Evolutionary conservation across 495 filamentous ascomycete species (phyloP).

Genomic region (Endocarpon pusillum): DNA sequence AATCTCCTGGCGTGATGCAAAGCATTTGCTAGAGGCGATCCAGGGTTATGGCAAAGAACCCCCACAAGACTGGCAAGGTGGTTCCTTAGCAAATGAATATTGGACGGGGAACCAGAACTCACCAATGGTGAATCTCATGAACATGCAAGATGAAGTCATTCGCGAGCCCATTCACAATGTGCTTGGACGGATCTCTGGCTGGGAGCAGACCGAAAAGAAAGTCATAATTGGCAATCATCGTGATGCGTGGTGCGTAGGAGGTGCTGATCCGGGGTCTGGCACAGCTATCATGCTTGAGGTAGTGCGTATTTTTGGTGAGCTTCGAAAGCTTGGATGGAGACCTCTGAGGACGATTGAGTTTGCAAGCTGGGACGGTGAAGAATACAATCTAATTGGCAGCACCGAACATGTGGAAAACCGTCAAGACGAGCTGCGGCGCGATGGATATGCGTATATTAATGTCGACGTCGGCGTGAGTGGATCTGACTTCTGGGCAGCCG

Average conservation of each 20-base stretch:
- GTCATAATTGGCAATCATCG: slow-evolving; percentile 89
- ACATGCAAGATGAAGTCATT: slow-evolving; percentile 70
- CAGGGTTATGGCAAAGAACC: slow-evolving; percentile 58
- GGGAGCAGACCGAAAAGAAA: slow-evolving; percentile 67
- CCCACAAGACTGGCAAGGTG: slow-evolving; percentile 59
- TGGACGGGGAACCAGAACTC: slow-evolving; percentile 69
- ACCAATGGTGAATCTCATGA: slow-evolving; percentile 67
- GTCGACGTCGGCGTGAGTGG: slow-evolving; percentile 76
- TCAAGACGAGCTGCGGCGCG: slow-evolving; percentile 34
- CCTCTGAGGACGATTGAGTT: slow-evolving; percentile 90
- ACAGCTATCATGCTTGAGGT: slow-evolving; percentile 86
- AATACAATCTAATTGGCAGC: slow-evolving; percentile 87
- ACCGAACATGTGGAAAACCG: slow-evolving; percentile 82
- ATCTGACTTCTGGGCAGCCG: slow-evolving; percentile 52
- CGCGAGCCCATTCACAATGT: slow-evolving; percentile 83
- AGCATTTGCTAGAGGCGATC: slow-evolving; percentile 57
- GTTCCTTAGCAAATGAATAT: slow-evolving; percentile 48
- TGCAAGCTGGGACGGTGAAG: slow-evolving; percentile 83
- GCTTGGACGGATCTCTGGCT: slow-evolving; percentile 60
- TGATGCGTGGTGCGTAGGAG: slow-evolving; percentile 85
- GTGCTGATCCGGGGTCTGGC: slow-evolving; percentile 68
- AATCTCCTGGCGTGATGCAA: slow-evolving; percentile 74
- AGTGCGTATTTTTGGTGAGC: slow-evolving; percentile 59
- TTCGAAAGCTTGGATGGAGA: slow-evolving; percentile 62
- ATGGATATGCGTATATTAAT: slow-evolving; percentile 76